Evolutionary conservation across 768 basidiomycete species (phyloP), one percentile per base, ranked within the genome.

Genomic region (Mycena kentingensis): DNA sequence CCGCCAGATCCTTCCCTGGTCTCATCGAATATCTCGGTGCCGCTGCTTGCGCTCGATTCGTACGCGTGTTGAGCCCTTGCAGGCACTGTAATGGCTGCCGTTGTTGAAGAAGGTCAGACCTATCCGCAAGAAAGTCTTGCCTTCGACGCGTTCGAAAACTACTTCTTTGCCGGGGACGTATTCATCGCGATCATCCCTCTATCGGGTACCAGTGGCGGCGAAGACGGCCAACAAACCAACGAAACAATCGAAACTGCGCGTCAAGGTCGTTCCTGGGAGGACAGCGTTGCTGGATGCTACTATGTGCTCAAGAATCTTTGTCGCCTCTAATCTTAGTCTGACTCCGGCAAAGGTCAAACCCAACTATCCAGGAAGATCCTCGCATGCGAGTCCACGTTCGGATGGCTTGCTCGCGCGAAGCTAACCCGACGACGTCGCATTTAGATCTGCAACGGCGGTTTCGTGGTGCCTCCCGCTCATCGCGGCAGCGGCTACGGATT

Each of bases 371-470:
- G 91, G 91, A 34, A 77, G 92, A 55, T 92, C 89, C 8, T 91
- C 89, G 35, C 93, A 93, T 78, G 93, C 90, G 64, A 74, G 90
- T 81, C 25, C 32, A n/a, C n/a, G n/a, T 50, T 36, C 37, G 31
- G 32, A 39, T n/a, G 38, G n/a, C n/a, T n/a, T n/a, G n/a, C n/a
- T n/a, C n/a, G n/a, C n/a, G n/a, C n/a, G n/a, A n/a, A n/a, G n/a
- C n/a, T n/a, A n/a, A n/a, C n/a, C n/a, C n/a, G n/a, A n/a, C n/a
- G n/a, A n/a, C n/a, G n/a, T n/a, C n/a, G n/a, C n/a, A n/a, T 44
- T 28, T 59, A 91, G 87, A 88, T 89, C 54, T 93, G 91, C 71
- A 97, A 96, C 61, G 93, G 81, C 4, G 94, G 94, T 3, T 97
- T 97, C 70, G 75, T 96, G 29, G 85, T 94, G 6, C 82, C 87